These are phyloP conservation scores for Wallacemonas rigidus DNA, from an alignment of 208 protist species.

Conservation along the genomic window DNA sequence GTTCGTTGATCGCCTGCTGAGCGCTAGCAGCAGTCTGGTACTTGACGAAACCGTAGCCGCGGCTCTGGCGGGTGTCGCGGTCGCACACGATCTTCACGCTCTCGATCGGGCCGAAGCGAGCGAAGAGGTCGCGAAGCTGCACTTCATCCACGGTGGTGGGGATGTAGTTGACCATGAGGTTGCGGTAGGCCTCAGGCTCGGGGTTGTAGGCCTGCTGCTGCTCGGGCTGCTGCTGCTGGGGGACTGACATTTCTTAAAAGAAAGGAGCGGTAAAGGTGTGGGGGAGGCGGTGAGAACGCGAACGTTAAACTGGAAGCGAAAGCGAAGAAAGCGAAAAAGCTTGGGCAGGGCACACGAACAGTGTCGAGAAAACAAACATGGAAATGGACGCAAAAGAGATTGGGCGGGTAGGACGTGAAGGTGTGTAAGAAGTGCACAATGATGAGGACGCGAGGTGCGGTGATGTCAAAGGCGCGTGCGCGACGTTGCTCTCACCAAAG, in stretches of 20 bases:
- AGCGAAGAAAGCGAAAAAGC: constrained; percentile 16
- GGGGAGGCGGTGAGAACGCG: constrained; percentile 18
- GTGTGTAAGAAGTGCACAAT: too few relatives aligned
- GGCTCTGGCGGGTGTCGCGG: constrained; percentile 80
- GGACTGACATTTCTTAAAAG: constrained; percentile 6
- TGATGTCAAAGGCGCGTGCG: too few relatives aligned
- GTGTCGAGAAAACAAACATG: not conserved
- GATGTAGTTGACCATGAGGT: constrained; percentile 92
- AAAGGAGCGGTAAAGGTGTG: constrained; percentile 17
- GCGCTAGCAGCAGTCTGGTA: constrained; percentile 73
- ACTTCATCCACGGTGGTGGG: constrained; percentile 83
- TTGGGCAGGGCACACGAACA: not conserved
- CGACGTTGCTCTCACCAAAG: too few relatives aligned
- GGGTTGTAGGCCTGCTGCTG: constrained; percentile 50
- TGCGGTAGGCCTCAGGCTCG: constrained; percentile 77
- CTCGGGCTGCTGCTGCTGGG: constrained; percentile 30
- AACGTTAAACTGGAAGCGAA: constrained; percentile 16
- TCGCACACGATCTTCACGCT: constrained; percentile 90
- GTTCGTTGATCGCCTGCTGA: constrained; percentile 70
- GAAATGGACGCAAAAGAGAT: not conserved
- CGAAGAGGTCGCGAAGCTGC: constrained; percentile 85
- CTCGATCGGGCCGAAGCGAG: constrained; percentile 84
- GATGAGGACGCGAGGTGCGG: too few relatives aligned
- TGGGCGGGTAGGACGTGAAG: too few relatives aligned
- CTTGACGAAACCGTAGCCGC: constrained; percentile 92